Conservation (phyloP, 176 grass and related monocot genomes). For the Avena sativa region DNA sequence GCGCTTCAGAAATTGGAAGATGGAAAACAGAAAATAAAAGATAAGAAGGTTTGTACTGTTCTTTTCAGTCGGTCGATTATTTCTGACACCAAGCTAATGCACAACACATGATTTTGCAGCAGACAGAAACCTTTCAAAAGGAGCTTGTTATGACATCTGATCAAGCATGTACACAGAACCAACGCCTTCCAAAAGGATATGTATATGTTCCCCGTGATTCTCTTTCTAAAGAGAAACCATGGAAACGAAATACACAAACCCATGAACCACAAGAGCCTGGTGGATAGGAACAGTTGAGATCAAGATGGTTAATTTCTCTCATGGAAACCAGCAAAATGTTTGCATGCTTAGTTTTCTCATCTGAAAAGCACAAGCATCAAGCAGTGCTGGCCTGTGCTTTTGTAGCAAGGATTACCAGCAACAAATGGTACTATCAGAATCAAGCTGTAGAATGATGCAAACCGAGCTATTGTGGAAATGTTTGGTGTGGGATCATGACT, state of each 20-base stretch:
- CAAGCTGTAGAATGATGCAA: constrained; percentile 57
- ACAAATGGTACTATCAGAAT: constrained; percentile 44
- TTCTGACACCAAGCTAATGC: constrained; percentile 35
- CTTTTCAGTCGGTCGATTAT: constrained; percentile 33
- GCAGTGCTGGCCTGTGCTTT: constrained; percentile 27
- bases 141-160: constrained; percentile 94
- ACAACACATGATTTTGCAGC: constrained; percentile 49
- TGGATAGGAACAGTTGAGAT: constrained; percentile 64
- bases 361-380: constrained; percentile 23
- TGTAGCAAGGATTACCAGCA: constrained; percentile 41
- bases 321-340: constrained; percentile 22
- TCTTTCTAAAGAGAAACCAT: constrained; percentile 84
- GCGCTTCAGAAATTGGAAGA: constrained; percentile 61
- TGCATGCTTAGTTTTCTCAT: constrained; percentile 41
- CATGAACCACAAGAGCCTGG: constrained; percentile 78
- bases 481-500: constrained; percentile 42
- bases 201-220: constrained; percentile 89
- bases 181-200: constrained; percentile 90
- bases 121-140: constrained; percentile 74
- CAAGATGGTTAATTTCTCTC: constrained; percentile 45
- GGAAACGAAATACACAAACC: constrained; percentile 52
- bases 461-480: constrained; percentile 42
- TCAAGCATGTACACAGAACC: constrained; percentile 89
- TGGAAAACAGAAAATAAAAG: constrained; percentile 70
- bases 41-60: constrained; percentile 61